phyloP scores from a whole-genome alignment of 1,284 basidiomycete genomes.

The Moniliophthora roreri region DNA sequence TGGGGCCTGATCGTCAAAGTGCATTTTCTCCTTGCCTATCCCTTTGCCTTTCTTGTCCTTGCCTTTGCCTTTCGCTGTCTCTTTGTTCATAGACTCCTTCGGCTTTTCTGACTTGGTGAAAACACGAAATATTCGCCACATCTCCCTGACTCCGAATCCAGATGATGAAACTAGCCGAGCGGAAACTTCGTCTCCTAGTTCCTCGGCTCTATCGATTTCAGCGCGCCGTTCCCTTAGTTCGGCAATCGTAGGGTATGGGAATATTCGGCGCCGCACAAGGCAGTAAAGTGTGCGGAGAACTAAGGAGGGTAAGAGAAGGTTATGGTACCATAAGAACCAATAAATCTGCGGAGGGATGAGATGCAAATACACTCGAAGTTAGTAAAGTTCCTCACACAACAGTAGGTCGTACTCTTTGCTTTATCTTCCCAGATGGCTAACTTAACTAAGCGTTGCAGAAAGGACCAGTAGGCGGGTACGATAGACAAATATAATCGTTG shows the following conservation, averaged over 20 bases:
- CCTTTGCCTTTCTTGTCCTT: conserved; percentile 15
- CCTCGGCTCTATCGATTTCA: conserved; percentile 46
- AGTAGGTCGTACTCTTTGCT: conserved; percentile 45
- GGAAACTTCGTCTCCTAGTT: conserved; percentile 51
- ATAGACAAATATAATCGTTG: conserved; percentile 57
- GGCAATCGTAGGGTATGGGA: conserved; percentile 52
- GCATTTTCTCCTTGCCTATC: conserved; percentile 18
- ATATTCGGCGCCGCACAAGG: conserved; percentile 48
- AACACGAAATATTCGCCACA: conserved; percentile 50
- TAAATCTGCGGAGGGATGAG: conserved; percentile 39
- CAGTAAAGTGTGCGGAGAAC: conserved; percentile 46
- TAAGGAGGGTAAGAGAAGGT: conserved; percentile 53
- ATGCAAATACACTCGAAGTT: conserved; percentile 9
- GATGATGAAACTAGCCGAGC: conserved; percentile 45
- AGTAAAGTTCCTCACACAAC: conserved; percentile 40
- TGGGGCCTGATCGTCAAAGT: neutral
- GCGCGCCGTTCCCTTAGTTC: conserved; percentile 52
- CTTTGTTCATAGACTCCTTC: conserved; percentile 28
- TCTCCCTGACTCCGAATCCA: conserved; percentile 46
- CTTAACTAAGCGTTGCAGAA: conserved; percentile 35
- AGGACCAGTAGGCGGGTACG: conserved; percentile 48
- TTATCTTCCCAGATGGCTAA: conserved; percentile 59
- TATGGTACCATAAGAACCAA: conserved; percentile 64
- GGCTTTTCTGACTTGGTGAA: conserved; percentile 29
- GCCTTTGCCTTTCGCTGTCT: neutral